A percentile compares a stretch with the other conserved stretches of the same genome.
These are phyloP conservation scores for Candida germanica DNA, from an alignment of 805 yeast species.

Conservation along the genomic window DNA sequence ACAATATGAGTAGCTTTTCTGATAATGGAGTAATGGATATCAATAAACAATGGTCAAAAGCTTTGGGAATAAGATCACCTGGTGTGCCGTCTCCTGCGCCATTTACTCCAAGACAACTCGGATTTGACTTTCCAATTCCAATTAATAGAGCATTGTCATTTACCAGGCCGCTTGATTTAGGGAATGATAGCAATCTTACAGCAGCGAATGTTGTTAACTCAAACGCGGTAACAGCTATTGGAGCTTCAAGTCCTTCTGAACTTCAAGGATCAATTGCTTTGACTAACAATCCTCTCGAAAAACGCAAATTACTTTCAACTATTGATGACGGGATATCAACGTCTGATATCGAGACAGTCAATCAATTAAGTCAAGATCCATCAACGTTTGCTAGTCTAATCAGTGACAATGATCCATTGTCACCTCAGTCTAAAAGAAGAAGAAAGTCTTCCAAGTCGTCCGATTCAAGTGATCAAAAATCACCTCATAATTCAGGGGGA, in stretches of 20 bases:
- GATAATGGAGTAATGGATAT: conserved; percentile 9
- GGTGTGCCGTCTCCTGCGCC: conserved; percentile 11
- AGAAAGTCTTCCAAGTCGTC: conserved; percentile 9
- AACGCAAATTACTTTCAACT: background rate
- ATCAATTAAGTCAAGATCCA: background rate
- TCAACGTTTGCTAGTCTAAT: background rate
- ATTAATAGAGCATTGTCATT: conserved; percentile 14
- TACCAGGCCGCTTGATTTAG: conserved; percentile 10
- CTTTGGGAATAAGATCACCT: conserved; percentile 15
- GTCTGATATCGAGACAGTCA: background rate
- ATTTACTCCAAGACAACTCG: conserved; percentile 10
- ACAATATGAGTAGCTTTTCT: conserved; percentile 3
- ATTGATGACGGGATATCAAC: background rate
- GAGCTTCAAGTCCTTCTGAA: conserved; percentile 5
- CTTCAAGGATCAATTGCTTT: background rate
- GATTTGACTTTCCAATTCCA: conserved; percentile 15
- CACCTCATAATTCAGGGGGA: background rate
- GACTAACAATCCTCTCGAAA: conserved; percentile 1
- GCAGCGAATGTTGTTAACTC: conserved; percentile 7
- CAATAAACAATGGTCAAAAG: conserved; percentile 14
- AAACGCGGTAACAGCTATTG: conserved; percentile 7
- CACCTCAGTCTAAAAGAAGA: conserved; percentile 4
- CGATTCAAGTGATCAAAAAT: conserved; percentile 8
- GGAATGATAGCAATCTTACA: background rate
- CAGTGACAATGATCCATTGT: background rate